Percentiles rank a stretch among this genome's conserved stretches.
These are phyloP conservation scores for Antarctomyces pellizariae DNA, from an alignment of 495 filamentous ascomycete species.

Conservation along the genomic window DNA sequence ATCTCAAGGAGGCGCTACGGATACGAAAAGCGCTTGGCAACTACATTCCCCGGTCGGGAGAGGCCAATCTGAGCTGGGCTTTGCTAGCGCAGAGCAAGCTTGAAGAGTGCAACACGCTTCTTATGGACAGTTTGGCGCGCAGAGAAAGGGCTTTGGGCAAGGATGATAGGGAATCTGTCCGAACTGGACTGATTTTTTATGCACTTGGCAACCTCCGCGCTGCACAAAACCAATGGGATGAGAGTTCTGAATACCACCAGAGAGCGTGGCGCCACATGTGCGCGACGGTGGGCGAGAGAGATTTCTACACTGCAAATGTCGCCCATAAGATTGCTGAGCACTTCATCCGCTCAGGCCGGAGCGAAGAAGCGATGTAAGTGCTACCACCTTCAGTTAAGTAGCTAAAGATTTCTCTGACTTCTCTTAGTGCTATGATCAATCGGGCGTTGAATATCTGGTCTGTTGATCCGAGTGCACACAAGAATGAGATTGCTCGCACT, in stretches of 20 bases:
- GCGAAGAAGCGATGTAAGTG: conserved; percentile 12
- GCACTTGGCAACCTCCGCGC: conserved; percentile 12
- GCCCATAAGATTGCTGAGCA: conserved; percentile 15
- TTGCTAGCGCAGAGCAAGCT: conserved; percentile 8
- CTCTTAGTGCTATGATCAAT: conserved; percentile 9
- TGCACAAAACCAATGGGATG: conserved; percentile 7
- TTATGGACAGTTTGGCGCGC: conserved; percentile 7
- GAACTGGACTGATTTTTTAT: conserved; percentile 14
- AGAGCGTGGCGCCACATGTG: conserved; percentile 9
- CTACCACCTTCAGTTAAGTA: conserved; percentile 1
- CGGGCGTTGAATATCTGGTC: conserved; percentile 10
- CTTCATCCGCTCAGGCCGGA: conserved; percentile 7
- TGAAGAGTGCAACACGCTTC: conserved; percentile 8
- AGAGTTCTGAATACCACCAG: conserved; percentile 12
- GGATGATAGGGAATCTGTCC: conserved; percentile 9
- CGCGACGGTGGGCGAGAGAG: conserved; percentile 11
- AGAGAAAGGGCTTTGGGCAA: conserved; percentile 7
- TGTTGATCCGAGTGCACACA: conserved; percentile 7
- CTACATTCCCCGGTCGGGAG: too few relatives aligned
- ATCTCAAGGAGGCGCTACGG: too few relatives aligned
- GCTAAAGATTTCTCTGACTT: conserved; percentile 7
- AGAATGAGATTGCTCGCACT: conserved; percentile 12
- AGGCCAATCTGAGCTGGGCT: conserved; percentile 12
- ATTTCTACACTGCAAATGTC: conserved; percentile 12
- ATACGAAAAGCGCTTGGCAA: too few relatives aligned